Percentiles rank a stretch among this genome's conserved stretches.
These are phyloP conservation scores for Aspergillus bombycis DNA, from an alignment of 2,329 filamentous ascomycete species.

Conservation along the genomic window DNA sequence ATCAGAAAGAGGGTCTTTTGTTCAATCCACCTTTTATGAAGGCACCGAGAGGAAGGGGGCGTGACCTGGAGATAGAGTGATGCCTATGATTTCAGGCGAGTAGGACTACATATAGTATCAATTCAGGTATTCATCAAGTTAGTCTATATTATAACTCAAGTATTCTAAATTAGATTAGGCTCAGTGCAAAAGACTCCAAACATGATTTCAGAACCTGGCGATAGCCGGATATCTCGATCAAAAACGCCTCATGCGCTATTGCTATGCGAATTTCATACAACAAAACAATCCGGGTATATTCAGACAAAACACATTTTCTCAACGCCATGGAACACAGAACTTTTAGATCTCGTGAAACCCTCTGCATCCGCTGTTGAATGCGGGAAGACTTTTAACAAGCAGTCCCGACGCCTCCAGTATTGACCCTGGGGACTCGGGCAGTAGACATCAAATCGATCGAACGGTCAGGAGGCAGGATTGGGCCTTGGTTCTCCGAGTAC, in stretches of 20 bases:
- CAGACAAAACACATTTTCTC: background rate
- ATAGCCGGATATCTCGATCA: background rate
- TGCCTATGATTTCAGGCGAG: background rate
- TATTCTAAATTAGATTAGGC: background rate
- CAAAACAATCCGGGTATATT: constrained; percentile 3
- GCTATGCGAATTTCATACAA: background rate
- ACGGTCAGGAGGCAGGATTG: background rate
- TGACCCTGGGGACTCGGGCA: background rate
- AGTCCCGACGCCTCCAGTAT: background rate
- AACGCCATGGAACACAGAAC: background rate
- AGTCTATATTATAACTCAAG: background rate
- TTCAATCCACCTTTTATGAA: background rate
- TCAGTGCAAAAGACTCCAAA: background rate
- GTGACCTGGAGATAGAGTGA: background rate
- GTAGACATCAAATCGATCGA: background rate
- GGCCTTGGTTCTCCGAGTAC: background rate
- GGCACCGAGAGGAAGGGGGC: background rate
- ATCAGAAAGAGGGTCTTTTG: background rate
- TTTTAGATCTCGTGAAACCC: background rate
- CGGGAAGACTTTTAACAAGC: background rate
- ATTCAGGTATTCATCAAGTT: background rate
- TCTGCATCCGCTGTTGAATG: background rate
- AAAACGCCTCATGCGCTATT: background rate
- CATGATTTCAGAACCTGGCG: background rate
- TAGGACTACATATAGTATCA: background rate